Percentiles rank a stretch among this genome's conserved stretches.
Evolutionary conservation across 1,284 basidiomycete species (phyloP).

Genomic region (Takashimella koratensis): DNA sequence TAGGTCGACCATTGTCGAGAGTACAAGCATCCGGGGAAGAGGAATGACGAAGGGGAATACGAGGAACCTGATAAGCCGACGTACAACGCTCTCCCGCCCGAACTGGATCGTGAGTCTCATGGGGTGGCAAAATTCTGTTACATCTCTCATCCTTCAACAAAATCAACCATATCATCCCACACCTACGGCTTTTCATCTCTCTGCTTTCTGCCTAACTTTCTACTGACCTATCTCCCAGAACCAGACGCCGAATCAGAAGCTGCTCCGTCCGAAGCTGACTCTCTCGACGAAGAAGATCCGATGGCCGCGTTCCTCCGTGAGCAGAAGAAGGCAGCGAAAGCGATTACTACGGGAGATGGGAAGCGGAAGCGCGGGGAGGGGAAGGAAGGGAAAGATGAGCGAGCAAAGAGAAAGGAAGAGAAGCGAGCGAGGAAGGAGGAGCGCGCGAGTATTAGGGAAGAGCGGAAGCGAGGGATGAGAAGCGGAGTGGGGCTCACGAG

Average conservation of each 20-base stretch:
- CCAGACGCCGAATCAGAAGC: constrained; percentile 24
- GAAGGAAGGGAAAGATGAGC: constrained; percentile 57
- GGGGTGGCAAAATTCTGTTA: too few relatives aligned
- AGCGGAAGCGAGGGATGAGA: constrained; percentile 19
- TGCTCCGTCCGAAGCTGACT: constrained; percentile 55
- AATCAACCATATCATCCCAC: not conserved
- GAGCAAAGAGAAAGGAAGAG: constrained; percentile 58
- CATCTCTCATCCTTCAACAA: not conserved
- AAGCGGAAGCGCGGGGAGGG: constrained; percentile 67
- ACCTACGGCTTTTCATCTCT: not conserved
- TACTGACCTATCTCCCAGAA: constrained; percentile 18
- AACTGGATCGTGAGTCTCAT: constrained; percentile 61
- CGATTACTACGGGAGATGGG: constrained; percentile 39
- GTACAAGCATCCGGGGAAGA: constrained; percentile 81
- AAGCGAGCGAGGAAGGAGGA: constrained; percentile 47
- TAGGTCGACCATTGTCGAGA: constrained; percentile 85
- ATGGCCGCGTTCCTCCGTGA: constrained; percentile 81
- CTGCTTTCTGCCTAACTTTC: not conserved
- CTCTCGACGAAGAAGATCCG: constrained; percentile 91
- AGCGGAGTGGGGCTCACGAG: constrained; percentile 9
- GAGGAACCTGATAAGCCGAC: constrained; percentile 78
- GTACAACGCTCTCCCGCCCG: constrained; percentile 74
- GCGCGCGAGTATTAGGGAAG: constrained; percentile 21
- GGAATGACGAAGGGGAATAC: constrained; percentile 82
- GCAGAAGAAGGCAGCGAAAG: constrained; percentile 22